phyloP scores from a whole-genome alignment of 1,139 yeast genomes.

The Suhomyces chickasaworum region DNA sequence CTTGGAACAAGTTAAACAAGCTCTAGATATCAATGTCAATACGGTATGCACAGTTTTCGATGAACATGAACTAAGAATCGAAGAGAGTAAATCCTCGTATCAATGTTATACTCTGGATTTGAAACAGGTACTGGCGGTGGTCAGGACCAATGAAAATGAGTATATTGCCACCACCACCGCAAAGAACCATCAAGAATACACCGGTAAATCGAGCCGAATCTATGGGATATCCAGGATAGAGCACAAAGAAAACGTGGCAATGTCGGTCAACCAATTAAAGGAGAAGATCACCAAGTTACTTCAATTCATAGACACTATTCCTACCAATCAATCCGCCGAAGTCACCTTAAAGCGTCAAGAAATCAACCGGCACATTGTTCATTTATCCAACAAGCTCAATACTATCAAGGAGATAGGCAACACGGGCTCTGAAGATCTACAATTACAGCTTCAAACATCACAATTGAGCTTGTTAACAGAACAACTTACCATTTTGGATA shows the following conservation, averaged over 20 bases:
- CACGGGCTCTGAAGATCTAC: slow-evolving; percentile 11
- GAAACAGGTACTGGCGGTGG: slow-evolving; percentile 16
- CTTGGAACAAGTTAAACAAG: slow-evolving; percentile 10
- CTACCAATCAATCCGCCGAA: slow-evolving; percentile 11
- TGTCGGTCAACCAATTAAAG: slow-evolving; percentile 26
- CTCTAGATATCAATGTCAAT: neutral
- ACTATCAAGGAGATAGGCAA: slow-evolving; percentile 16
- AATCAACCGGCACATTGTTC: slow-evolving; percentile 28
- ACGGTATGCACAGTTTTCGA: slow-evolving; percentile 11
- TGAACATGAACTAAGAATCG: slow-evolving; percentile 9
- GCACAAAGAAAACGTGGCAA: slow-evolving; percentile 20
- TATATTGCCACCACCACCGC: slow-evolving; percentile 32
- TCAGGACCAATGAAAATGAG: slow-evolving; percentile 29
- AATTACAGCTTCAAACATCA: slow-evolving; percentile 23
- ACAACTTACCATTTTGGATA: slow-evolving; percentile 29
- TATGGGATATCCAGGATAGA: slow-evolving; percentile 14
- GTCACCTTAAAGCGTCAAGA: slow-evolving; percentile 10
- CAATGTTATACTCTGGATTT: slow-evolving; percentile 7
- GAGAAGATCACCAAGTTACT: slow-evolving; percentile 25
- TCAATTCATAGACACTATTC: slow-evolving; percentile 18
- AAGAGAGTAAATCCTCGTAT: slow-evolving; percentile 4
- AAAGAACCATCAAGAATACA: slow-evolving; percentile 27
- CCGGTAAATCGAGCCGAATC: slow-evolving; percentile 8
- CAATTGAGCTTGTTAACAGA: slow-evolving; percentile 35
- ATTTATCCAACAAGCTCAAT: slow-evolving; percentile 28